Evolutionary conservation across 768 basidiomycete genomes (phyloP), one percentile per base, ranked within the genome.

Genomic region (Pisolithus sp.): DNA sequence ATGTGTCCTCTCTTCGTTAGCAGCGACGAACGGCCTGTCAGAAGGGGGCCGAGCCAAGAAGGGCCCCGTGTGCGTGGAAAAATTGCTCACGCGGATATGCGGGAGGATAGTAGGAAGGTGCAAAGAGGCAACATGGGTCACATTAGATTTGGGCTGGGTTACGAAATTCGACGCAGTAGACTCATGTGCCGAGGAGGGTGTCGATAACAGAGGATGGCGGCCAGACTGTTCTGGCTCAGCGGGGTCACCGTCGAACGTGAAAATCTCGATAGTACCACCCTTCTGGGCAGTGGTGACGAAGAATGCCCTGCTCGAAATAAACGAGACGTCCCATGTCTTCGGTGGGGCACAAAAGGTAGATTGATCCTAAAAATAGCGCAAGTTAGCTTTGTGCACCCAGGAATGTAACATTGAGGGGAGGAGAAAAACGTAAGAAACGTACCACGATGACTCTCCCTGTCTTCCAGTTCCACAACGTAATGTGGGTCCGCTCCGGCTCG

Each of bases 391-490:
- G 20, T 28, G 5, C 8, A 18, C 3, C 8, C 34, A 31, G 41
- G 24, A 20, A 30, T 10, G 30, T 30, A 15, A 13, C 34, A 34
- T 34, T 13, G 12, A 13, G 4, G n/a, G 20, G n/a, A 10, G 30
- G 7, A 10, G 30, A 30, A 30, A 30, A 30, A 9, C 26, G 26
- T 26, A 26, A 26, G 7, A 10, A 30, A 68, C 76, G 38, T 56
- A 81, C 81, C 45, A 75, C 68, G 39, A 79, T 55, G 9, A 66
- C 10, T 10, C 59, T 54, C 0, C 76, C 78, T 0, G 67, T 73
- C 51, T 62, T 71, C 81, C 82, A 83, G 48, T 80, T 76, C 78
- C 79, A 82, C 24, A 62, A 42, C n/a, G 57, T 53, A 21, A 68
- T 66, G 9, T 56, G 62, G 9, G 73, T 61, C 20, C 46, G 49